Conservation (phyloP, 495 filamentous ascomycete genomes). For the Articulospora tetracladia region DNA sequence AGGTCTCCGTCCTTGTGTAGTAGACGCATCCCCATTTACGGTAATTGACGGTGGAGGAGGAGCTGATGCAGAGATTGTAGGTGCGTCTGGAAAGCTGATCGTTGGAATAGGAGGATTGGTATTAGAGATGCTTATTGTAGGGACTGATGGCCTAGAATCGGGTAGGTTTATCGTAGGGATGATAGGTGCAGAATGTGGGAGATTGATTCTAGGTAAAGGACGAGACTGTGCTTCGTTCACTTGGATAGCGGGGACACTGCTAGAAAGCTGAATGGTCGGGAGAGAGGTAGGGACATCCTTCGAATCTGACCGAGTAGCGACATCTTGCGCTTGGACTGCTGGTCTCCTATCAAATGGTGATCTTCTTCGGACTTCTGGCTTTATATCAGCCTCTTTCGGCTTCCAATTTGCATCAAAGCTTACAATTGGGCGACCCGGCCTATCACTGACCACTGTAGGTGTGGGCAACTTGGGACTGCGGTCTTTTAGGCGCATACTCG, state of each 20-base stretch:
- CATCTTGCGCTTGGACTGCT: constrained; percentile 15
- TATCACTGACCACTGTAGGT: constrained; percentile 82
- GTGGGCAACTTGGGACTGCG: constrained; percentile 80
- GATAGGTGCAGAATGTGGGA: constrained; percentile 30
- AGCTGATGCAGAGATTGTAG: constrained; percentile 27
- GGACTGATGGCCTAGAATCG: constrained; percentile 39
- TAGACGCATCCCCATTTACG: constrained; percentile 7
- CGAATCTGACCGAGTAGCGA: constrained; percentile 27
- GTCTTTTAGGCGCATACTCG: constrained; percentile 82
- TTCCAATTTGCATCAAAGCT: constrained; percentile 86
- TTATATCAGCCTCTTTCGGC: constrained; percentile 54
- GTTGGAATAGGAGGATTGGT: constrained; percentile 33
- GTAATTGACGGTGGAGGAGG: constrained; percentile 16
- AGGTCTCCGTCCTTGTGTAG: constrained; percentile 30
- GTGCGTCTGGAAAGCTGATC: constrained; percentile 42
- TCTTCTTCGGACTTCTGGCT: constrained; percentile 37
- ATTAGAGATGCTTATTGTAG: constrained; percentile 59
- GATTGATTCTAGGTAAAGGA: constrained; percentile 35
- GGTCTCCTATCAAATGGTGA: constrained; percentile 19
- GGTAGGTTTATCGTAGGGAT: constrained; percentile 63
- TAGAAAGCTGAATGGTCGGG: constrained; percentile 52
- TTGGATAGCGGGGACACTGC: constrained; percentile 39
- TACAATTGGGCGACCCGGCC: constrained; percentile 82
- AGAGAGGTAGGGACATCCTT: constrained; percentile 29
- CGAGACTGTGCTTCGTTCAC: constrained; percentile 8